These are phyloP conservation scores for Mycena citricolor DNA, from an alignment of 1,284 basidiomycete genomes.

Conservation along the genomic window DNA sequence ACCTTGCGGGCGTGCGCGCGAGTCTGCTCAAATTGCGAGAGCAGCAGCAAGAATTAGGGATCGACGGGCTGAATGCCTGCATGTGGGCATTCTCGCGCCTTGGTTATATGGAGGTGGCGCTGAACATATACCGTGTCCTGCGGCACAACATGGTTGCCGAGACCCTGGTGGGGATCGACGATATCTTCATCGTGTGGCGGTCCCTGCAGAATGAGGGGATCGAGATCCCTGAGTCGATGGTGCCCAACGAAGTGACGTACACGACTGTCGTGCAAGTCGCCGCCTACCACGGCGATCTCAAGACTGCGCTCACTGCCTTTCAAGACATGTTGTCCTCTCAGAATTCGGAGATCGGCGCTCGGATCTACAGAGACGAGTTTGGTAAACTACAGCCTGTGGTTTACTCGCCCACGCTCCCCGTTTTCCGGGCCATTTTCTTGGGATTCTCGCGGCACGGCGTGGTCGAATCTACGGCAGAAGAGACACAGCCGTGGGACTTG, in stretches of 20 bases:
- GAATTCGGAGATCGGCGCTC: conserved; percentile 36
- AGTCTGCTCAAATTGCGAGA: conserved; percentile 52
- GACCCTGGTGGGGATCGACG: conserved; percentile 29
- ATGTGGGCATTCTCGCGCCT: conserved; percentile 64
- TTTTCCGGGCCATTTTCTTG: conserved; percentile 74
- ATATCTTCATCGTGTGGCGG: conserved; percentile 34
- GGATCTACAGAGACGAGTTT: conserved; percentile 28
- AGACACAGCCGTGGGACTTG: conserved; percentile 49
- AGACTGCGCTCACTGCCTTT: conserved; percentile 58
- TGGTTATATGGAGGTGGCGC: conserved; percentile 53
- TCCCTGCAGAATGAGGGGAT: conserved; percentile 45
- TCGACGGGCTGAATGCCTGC: conserved; percentile 66
- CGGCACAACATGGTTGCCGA: conserved; percentile 47
- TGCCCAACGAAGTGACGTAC: conserved; percentile 68
- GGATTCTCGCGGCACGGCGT: conserved; percentile 69
- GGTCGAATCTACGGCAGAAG: conserved; percentile 11
- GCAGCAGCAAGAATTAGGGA: conserved; percentile 50
- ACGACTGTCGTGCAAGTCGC: conserved; percentile 66
- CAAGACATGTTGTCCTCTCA: conserved; percentile 66
- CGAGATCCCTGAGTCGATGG: conserved; percentile 41
- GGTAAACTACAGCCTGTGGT: conserved; percentile 29
- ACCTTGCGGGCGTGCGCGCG: conserved; percentile 53
- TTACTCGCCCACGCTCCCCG: conserved; percentile 47
- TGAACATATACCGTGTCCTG: conserved; percentile 62
- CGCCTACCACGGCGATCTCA: conserved; percentile 70